Evolutionary conservation across 768 basidiomycete species (phyloP), one percentile per base, ranked within the genome.

Genomic region (Pulveroboletus sp.): DNA sequence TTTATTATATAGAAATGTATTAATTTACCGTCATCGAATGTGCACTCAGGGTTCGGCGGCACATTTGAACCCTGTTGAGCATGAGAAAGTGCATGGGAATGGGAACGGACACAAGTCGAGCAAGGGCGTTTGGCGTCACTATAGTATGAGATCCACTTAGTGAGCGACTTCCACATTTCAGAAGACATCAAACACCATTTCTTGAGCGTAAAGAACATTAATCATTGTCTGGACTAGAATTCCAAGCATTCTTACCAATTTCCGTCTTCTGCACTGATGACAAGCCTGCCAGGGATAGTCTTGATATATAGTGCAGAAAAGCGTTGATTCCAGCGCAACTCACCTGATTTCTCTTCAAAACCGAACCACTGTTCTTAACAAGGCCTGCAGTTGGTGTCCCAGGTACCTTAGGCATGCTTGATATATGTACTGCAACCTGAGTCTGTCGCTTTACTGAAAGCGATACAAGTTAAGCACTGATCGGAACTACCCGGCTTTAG

Each of bases 91-190:
- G 84, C 79, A 68, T 88, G 84, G 2, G 82, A 75, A 72, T 87
- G 85, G 19, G 86, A 88, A 27, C 87, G 79, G 49, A 82, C 72
- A 60, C 87, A 89, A 2, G 87, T 89, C 23, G 86, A 82, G 60
- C 87, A 89, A 5, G 87, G 87, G 35, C 82, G 71, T 60, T 84
- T 82, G 7, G 87, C 85, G 57, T 90, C 87, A 62, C 87, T 89
- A 51, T 29, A 11, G 12, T 48, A 38, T 33, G 31, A 11, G 43
- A 17, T 27, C 45, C 32, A 49, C 34, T 53, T 42, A 29, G 47
- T 27, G 47, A 39, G 43, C 24, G 37, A 43, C 40, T 17, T 43
- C 42, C 14, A 27, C 33, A 41, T 38, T 29, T 31, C n/a, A 27
- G 19, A 47, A 35, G 27, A 19, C 43, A 45, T 48, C 69, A 48